Evolutionary conservation across 805 yeast genomes (phyloP).

Genomic region (Sungouiella blattae): DNA sequence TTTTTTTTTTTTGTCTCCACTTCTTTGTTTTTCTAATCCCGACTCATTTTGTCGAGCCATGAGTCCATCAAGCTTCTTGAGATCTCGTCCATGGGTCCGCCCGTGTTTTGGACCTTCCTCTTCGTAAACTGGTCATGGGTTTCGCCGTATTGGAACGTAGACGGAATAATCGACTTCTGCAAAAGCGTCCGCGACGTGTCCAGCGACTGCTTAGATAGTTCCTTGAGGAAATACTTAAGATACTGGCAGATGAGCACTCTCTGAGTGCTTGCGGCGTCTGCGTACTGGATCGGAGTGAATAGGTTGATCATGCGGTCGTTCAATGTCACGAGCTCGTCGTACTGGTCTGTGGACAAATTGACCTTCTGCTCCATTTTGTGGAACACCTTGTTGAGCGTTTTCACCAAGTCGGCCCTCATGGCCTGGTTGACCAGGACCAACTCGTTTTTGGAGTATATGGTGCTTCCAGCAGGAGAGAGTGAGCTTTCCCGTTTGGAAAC

Average conservation of each 20-base stretch:
- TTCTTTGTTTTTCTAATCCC: no score
- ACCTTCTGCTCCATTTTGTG: constrained; percentile 31
- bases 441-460: constrained; percentile 18
- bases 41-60: constrained; percentile 38
- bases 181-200: constrained; percentile 14
- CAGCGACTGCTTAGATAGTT: constrained; percentile 21
- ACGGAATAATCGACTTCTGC: constrained; percentile 35
- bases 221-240: constrained; percentile 37
- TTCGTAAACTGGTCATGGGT: no score
- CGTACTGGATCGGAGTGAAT: constrained; percentile 19
- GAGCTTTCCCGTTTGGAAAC: neutral
- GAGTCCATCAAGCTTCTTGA: constrained; percentile 38
- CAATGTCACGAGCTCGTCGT: constrained; percentile 21
- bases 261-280: constrained; percentile 17
- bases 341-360: constrained; percentile 29
- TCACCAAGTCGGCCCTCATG: constrained; percentile 16
- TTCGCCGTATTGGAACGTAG: constrained; percentile 22
- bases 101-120: constrained; percentile 2
- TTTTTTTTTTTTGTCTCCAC: no score
- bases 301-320: constrained; percentile 16
- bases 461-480: neutral
- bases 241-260: constrained; percentile 37
- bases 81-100: constrained; percentile 31
- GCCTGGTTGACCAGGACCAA: constrained; percentile 6
- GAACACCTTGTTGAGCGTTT: constrained; percentile 17